These are phyloP conservation scores for Pestalotiopsis sp. DNA, from an alignment of 2,329 filamentous ascomycete genomes.

Conservation along the genomic window DNA sequence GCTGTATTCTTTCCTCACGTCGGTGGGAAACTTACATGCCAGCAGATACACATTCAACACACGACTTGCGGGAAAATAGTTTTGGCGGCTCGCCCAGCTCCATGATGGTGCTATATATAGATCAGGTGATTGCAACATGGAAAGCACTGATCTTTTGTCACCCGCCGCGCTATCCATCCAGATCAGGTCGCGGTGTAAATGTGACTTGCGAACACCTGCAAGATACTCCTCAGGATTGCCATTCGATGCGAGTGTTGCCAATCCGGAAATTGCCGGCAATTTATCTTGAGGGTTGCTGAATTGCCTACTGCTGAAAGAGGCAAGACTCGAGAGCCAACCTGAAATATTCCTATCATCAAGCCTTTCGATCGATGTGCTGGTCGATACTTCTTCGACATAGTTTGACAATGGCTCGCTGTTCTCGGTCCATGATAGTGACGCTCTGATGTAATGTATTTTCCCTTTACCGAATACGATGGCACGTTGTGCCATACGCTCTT, in stretches of 20 bases:
- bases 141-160: background rate
- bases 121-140: background rate
- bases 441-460: background rate
- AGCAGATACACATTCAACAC: fast-evolving
- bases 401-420: background rate
- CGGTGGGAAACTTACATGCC: background rate
- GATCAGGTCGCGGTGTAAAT: background rate
- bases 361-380: background rate
- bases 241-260: background rate
- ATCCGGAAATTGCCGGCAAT: background rate
- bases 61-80: fast-evolving
- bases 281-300: background rate
- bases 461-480: background rate
- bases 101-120: background rate
- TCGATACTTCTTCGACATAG: background rate
- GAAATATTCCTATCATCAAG: background rate
- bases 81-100: background rate
- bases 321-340: background rate
- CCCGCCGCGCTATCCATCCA: background rate
- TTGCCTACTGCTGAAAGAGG: background rate
- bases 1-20: background rate
- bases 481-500: background rate
- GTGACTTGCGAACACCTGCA: background rate
- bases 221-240: background rate
- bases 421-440: background rate